Conservation (phyloP, 495 filamentous ascomycete species). For the Achaetomiella virescens region DNA sequence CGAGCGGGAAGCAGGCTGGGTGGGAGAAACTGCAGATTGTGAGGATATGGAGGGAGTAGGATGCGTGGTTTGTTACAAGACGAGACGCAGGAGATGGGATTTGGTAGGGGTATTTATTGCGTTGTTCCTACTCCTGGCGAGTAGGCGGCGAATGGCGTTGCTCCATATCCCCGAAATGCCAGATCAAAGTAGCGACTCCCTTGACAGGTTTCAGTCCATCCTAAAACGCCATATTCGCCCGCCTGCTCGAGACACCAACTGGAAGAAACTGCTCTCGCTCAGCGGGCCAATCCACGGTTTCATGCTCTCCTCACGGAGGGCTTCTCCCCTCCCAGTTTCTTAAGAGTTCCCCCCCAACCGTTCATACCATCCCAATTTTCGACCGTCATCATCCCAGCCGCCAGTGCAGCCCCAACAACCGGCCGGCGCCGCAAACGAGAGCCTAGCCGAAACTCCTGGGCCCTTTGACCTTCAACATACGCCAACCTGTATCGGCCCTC, state of each 20-base stretch:
- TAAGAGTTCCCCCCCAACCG: background rate
- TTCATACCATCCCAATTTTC: background rate
- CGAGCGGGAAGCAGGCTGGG: slow-evolving; percentile 76
- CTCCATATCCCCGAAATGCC: slow-evolving; percentile 2
- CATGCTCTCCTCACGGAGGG: background rate
- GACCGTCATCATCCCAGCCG: background rate
- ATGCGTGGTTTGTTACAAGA: too few relatives aligned
- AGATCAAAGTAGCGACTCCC: background rate
- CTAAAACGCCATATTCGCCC: slow-evolving; percentile 5
- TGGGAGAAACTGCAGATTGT: slow-evolving; percentile 88
- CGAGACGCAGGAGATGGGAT: background rate
- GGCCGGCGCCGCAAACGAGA: background rate
- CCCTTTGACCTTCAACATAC: background rate
- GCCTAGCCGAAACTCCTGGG: background rate
- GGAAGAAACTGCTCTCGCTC: background rate
- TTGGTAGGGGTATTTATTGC: slow-evolving; percentile 6
- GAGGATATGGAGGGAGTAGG: slow-evolving; percentile 59
- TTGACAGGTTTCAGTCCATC: slow-evolving; percentile 5
- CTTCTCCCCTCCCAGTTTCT: background rate
- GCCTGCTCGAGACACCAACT: background rate
- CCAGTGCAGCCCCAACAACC: background rate
- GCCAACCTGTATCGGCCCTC: background rate
- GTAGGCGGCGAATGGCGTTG: background rate
- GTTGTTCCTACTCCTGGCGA: background rate
- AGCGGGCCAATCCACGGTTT: background rate